A percentile compares a stretch with the other conserved stretches of the same genome.
These are phyloP conservation scores for Phalaenopsis hybrid DNA, from an alignment of 116 monocot genomes.

Conservation along the genomic window DNA sequence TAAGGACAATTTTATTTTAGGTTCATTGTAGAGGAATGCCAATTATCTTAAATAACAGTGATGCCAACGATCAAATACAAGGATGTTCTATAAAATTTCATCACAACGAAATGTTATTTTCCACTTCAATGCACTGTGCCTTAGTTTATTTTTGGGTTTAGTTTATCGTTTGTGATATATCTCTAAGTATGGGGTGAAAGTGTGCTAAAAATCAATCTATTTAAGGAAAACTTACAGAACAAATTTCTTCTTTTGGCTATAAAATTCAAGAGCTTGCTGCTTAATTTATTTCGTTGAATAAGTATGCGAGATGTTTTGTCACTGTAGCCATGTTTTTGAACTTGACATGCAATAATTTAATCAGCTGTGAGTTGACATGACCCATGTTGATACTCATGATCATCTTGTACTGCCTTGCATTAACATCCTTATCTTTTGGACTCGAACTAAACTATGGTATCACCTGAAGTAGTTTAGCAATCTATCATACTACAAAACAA, in stretches of 20 bases:
- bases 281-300: not conserved
- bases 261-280: not conserved
- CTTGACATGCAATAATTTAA: not conserved
- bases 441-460: not conserved
- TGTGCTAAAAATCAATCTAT: not conserved
- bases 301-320: not conserved
- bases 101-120: not conserved
- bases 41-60: too few relatives aligned
- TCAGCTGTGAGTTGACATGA: too few relatives aligned
- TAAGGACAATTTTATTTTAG: too few relatives aligned
- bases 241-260: not conserved
- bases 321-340: not conserved
- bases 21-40: too few relatives aligned
- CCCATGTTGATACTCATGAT: too few relatives aligned
- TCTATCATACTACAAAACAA: too few relatives aligned
- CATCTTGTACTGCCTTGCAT: not conserved
- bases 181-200: not conserved
- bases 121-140: not conserved
- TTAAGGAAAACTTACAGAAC: not conserved
- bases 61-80: not conserved
- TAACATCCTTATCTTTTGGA: not conserved
- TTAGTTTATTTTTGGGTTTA: not conserved
- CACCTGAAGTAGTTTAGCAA: not conserved
- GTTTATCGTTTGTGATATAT: not conserved
- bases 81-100: not conserved